Base-by-base conservation (phyloP, 1,139 yeast species). In the Candida buenavistaensis region DNA sequence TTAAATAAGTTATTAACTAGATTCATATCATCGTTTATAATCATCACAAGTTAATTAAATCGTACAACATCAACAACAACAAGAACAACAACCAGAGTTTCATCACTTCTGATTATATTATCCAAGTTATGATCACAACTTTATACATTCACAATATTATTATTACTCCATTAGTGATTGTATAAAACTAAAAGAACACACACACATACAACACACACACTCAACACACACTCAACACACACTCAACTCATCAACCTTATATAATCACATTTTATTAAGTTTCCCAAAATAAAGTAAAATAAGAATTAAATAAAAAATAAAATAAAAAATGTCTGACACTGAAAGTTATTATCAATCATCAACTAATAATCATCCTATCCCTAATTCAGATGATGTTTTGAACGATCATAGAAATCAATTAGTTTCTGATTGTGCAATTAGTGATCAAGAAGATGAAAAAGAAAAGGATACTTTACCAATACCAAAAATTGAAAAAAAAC, bases 341-440 rank as follows among this genome's bases (percentile, higher is more conserved):
- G 75, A 70, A 50, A 65, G 70, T 46, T 64, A 55, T 47, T 62
- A 55, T 48, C 59, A 61, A 45, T 57, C 72, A 24, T 55, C 64
- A 28, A 66, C 64, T 19, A 46, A 62, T 36, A 35, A 22, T 11
- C 27, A 23, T n/a, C 35, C 59, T 20, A 54, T 35, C 25, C 61
- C 32, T 57, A 34, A 63, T 38, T 68, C 73, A 14, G 79, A 73
- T 45, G 75, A 72, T 27, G 70, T 65, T 26, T 59, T 78, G 37
- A 70, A 76, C 44, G 84, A 78, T 52, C 83, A 78, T 51, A 65
- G 84, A 77, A 47, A 62, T 70, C 13, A 55, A 57, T 24, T 64
- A 71, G 9, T 58, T 70, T 19, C 32, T 30, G 33, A 58, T 56
- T 26, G 55, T 62, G 40, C 43, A 15, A 26, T 37, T 24, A 36